Conservation (phyloP, 495 filamentous ascomycete genomes). For the Neurospora cerealis region DNA sequence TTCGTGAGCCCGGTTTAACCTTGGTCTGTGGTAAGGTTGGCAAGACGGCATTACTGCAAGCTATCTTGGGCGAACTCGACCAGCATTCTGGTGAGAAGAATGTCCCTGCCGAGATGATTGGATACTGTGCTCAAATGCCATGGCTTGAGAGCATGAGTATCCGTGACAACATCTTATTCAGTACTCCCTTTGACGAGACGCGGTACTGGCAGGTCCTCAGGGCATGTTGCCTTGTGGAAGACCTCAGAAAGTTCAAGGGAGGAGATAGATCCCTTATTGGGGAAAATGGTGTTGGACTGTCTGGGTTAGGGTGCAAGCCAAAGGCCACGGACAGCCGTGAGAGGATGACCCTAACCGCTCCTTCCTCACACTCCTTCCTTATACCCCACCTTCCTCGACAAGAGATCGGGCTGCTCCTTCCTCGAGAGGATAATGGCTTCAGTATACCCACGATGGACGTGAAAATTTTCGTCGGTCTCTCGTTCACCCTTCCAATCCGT, state of each 20-base stretch:
- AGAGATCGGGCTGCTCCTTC: no score
- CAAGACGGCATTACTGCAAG: conserved; percentile 72
- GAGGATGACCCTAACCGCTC: no score
- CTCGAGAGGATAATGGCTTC: no score
- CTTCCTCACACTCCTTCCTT: no score
- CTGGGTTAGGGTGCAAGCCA: no score
- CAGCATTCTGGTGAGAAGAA: conserved; percentile 45
- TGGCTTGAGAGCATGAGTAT: conserved; percentile 92
- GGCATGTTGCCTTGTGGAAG: conserved; percentile 84
- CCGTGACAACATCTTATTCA: conserved; percentile 75
- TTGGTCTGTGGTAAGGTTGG: conserved; percentile 61
- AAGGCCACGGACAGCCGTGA: no score
- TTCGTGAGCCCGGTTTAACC: conserved; percentile 55
- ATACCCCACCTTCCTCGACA: no score
- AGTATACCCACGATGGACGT: no score
- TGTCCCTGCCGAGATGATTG: conserved; percentile 58
- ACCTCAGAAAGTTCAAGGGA: conserved; percentile 82
- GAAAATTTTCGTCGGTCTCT: no score
- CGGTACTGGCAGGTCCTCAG: conserved; percentile 86
- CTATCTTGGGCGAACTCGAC: conserved; percentile 71
- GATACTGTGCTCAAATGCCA: conserved; percentile 76
- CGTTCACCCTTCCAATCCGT: no score
- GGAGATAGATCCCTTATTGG: conserved; percentile 92
- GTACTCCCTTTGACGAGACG: conserved; percentile 56
- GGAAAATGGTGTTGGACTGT: conserved; percentile 91